Evolutionary conservation across 352 stramenopile genomes (phyloP), one percentile per base, ranked within the genome.

Genomic region (Globisporangium sylvaticum): DNA sequence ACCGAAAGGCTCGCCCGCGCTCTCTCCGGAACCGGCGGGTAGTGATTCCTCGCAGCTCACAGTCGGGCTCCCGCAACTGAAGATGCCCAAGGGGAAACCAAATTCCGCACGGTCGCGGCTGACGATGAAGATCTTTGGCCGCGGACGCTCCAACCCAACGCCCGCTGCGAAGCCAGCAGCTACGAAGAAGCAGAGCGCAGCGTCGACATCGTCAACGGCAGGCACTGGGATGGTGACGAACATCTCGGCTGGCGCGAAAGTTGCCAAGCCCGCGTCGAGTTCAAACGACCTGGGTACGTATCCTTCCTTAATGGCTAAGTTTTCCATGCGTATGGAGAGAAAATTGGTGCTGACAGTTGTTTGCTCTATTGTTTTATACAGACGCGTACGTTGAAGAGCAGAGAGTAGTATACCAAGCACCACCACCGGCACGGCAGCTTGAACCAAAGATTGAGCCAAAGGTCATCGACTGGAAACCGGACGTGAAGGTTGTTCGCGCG

Each of bases 121-220:
- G 59, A 86, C 83, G 20, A 89, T 87, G 70, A 93, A 92, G 68
- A 66, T 95, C 3, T 80, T 91, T 56, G 86, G 86, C 9, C 75
- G 86, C n/a, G 84, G 88, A 10, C 78, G 75, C 24, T 80, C 72
- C 1, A 78, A 72, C 22, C 74, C 69, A 1, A 50, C 52, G 15
- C 44, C 74, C 1, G 62, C 69, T 34, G 71, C 75, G 2, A 86
- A 84, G 63, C 34, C 69, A 27, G 65, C 58, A 18, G 34, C 53
- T 0, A 18, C 55, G 15, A 88, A 91, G 62, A 92, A 91, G 62
- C 24, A 71, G 18, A 65, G 61, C 15, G n/a, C 62, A 29, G 46
- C 44, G 7, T 53, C 65, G 39, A 64, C 50, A 1, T 63, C 50
- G 1, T 24, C 55, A 4, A 27, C n/a, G 12, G 2, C 34, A 55